Evolutionary conservation across 331 rosid species (phyloP), one percentile per base, ranked within the genome.

Genomic region (Acacia pycnantha): DNA sequence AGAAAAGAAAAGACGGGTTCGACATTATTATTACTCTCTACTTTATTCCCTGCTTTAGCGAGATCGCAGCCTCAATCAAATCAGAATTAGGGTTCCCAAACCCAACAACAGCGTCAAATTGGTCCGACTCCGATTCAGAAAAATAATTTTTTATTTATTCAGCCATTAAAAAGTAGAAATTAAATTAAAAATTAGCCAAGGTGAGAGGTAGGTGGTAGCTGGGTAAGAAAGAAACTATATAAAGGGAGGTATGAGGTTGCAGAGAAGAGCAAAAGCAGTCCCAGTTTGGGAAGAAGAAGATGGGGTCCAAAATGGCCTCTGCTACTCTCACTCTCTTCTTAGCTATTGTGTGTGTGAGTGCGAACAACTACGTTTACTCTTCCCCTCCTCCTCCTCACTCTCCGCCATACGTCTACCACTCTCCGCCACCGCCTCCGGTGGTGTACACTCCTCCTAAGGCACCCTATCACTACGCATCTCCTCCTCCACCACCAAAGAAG

Each of bases 281-380:
- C 80, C 66, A 54, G 11, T 51, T 24, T 5, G 29, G 67, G 72
- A 22, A 21, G 41, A 77, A 61, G 67, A 85, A 84, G 56, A 91
- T 89, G 94, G 83, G 89, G 79, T 79, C 89, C 37, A 44, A 41
- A 11, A 76, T 84, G 86, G 81, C 94, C 85, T 86, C 78, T 79
- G 21, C 54, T 16, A 79, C 79, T 43, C 86, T 91, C 62, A 46
- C 85, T 71, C 75, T 87, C 61, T 51, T 81, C 4, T 68, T 85
- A 0, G 85, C 88, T 27, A 0, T 82, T 22, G 2, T 89, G 13
- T 86, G 88, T 24, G 73, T 87, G 3, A 82, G 76, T 8, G 89
- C 88, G 0, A 22, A 86, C 37, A 54, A 69, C 14, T 80, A 84
- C 56, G 18, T 24, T 0, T 84, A 79, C 65, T 62, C 92, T 6